Base-by-base conservation (phyloP, 1,284 basidiomycete species). In the Somion occarium region DNA sequence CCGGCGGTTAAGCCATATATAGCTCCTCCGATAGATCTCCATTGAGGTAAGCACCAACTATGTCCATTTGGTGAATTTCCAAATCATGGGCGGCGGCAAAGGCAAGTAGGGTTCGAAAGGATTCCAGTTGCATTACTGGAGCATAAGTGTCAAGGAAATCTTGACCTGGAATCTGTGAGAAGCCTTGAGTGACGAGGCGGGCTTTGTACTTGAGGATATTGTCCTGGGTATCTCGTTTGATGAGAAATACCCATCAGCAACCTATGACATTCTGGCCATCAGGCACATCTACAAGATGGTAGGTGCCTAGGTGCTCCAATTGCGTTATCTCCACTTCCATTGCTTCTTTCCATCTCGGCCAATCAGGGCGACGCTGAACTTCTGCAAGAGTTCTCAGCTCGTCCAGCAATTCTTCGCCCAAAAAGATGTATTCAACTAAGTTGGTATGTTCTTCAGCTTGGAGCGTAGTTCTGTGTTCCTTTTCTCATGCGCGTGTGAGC, bases 111-210 rank as follows among this genome's bases (percentile, higher is more conserved):
- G 56, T 27, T 0, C 66, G 53, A 5, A 71, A 39, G 0, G 67
- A 59, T 5, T 58, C 56, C 20, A 62, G 58, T 2, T 59, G 56
- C 5, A 62, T 59, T 0, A 69, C 63, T 0, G 72, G 71, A 0
- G 72, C 57, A 27, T 59, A 69, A 0, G 69, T 72, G 2, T 69
- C 59, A n/a, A 59, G 51, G 53, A 61, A 76, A 53, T 78, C 70
- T 15, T 62, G 45, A 0, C 75, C 72, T 3, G 63, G 62, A 0
- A 59, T 52, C 52, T 78, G 76, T 0, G 58, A 55, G 59, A 73
- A 75, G 0, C 74, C 73, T 57, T 69, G 62, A 1, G 67, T 64
- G 5, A 75, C 69, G 5, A 70, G 53, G 1, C 62, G 54, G 0
- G 65, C 68, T 49, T 74, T 75, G 56, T 61, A 67, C 9, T 62